phyloP scores from a whole-genome alignment of 306 rosid genomes.

The Vigna hirtella region DNA sequence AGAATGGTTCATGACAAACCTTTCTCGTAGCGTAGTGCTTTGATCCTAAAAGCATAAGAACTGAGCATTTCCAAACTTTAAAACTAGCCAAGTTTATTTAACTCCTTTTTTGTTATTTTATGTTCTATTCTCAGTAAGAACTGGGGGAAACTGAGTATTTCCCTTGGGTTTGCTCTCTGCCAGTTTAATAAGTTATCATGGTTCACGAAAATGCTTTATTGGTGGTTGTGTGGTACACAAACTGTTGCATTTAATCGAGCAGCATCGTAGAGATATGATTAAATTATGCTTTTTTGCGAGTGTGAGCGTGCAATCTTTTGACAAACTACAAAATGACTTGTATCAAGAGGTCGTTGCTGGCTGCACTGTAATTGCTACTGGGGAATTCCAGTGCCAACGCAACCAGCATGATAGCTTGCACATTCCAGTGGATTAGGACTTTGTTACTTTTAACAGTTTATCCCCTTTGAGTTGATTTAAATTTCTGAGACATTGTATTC shows the following conservation, averaged over 20 bases:
- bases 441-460: constrained; percentile 28
- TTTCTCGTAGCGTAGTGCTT: background rate
- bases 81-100: constrained; percentile 12
- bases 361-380: constrained; percentile 7
- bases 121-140: constrained; percentile 2
- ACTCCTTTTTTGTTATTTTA: background rate
- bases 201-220: constrained; percentile 11
- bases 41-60: constrained; percentile 28
- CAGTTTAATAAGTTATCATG: background rate
- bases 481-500: constrained; percentile 27
- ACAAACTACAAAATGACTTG: constrained; percentile 5
- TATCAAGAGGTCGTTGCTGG: constrained; percentile 11
- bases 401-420: constrained; percentile 19
- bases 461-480: constrained; percentile 25
- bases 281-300: background rate
- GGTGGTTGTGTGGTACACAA: constrained; percentile 2
- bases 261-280: constrained; percentile 6
- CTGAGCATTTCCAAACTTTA: background rate
- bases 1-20: background rate
- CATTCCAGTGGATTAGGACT: constrained; percentile 6
- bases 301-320: constrained; percentile 1
- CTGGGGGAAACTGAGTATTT: background rate
- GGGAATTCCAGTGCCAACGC: constrained; percentile 22
- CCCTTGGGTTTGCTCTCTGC: constrained; percentile 5
- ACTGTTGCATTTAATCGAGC: background rate